Evolutionary conservation across 441 rosid species (phyloP), one percentile per base, ranked within the genome.

Genomic region (Mallotus repandus): DNA sequence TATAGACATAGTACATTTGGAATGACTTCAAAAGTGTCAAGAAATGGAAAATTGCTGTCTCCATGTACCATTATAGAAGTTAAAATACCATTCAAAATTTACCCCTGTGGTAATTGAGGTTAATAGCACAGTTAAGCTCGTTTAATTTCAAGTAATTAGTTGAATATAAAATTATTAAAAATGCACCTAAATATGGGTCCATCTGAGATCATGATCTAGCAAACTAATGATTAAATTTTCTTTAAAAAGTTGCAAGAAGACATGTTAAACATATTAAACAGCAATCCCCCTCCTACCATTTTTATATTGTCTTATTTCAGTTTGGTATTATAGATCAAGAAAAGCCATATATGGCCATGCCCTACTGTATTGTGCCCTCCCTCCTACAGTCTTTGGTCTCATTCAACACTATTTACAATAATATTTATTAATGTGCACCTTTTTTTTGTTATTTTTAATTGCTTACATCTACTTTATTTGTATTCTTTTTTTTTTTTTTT

Each of bases 171-270:
- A 0, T 9, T 18, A 7, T 63, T 43, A 41, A 5, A 43, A 50
- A 41, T 38, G 9, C 35, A 66, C 22, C 63, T 15, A 15, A 43
- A 69, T 58, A 22, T 41, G 53, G 63, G 63, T 18, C 63, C 55
- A 43, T 21, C 9, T 3, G 16, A 43, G 41, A 73, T 55, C 65
- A 41, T 41, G 21, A 64, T 54, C 52, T 64, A 43, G 53, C 45
- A 64, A 73, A 43, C 48, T 46, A 63, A 72, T 63, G 62, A 72
- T 72, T 63, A 72, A 41, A 11, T 18, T 48, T 71, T 62, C 16
- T 38, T 46, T 70, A 43, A n/a, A 32, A 32, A 38, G 41, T 53
- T 69, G 32, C 63, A 55, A 41, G 21, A 69, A 41, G 52, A 69
- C 21, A n/a, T 43, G 32, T 54, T 50, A 45, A 25, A 7, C 54